A percentile compares a stretch with the other conserved stretches of the same genome.
Conservation (phyloP, 352 stramenopile species). For the Globisporangium paddicum region DNA sequence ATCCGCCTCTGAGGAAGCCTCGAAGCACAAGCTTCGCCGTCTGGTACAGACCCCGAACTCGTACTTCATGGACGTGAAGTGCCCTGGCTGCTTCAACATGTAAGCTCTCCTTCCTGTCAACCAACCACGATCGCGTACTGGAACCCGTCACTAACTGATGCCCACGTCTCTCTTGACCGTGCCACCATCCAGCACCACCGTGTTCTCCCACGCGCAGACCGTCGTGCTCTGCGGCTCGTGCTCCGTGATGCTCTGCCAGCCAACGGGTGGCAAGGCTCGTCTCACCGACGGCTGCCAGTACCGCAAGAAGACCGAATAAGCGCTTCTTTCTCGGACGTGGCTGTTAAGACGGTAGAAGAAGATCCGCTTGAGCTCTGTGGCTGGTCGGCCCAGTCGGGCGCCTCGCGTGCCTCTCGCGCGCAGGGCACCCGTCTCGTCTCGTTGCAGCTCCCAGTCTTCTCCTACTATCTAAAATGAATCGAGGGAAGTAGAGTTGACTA, state of each 20-base stretch:
- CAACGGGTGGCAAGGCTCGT: conserved; percentile 96
- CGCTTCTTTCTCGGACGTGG: conserved; percentile 14
- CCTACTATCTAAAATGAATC: conserved; percentile 35
- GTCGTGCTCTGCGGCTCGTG: conserved; percentile 96
- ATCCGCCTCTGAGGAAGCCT: conserved; percentile 91
- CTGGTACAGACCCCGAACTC: conserved; percentile 99
- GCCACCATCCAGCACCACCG: conserved; percentile 87
- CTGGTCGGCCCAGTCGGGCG: background rate
- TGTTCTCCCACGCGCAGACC: conserved; percentile 99
- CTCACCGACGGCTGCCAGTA: conserved; percentile 99
- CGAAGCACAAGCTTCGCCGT: conserved; percentile 99
- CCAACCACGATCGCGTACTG: background rate
- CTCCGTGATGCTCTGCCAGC: conserved; percentile 98
- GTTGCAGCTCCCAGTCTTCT: conserved; percentile 8
- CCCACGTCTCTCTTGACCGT: background rate
- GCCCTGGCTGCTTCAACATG: conserved; percentile 99
- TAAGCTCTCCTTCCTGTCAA: conserved; percentile 17
- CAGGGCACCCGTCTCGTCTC: background rate
- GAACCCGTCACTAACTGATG: background rate
- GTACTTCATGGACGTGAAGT: conserved; percentile 99
- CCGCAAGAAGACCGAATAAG: conserved; percentile 99
- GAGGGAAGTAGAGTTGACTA: conserved; percentile 64
- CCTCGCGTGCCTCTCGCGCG: background rate
- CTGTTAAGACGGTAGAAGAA: conserved; percentile 28
- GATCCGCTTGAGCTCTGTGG: conserved; percentile 2